Evolutionary conservation across 169 alveolate species (phyloP), one percentile per base, ranked within the genome.

Genomic region (Theileria annulata): DNA sequence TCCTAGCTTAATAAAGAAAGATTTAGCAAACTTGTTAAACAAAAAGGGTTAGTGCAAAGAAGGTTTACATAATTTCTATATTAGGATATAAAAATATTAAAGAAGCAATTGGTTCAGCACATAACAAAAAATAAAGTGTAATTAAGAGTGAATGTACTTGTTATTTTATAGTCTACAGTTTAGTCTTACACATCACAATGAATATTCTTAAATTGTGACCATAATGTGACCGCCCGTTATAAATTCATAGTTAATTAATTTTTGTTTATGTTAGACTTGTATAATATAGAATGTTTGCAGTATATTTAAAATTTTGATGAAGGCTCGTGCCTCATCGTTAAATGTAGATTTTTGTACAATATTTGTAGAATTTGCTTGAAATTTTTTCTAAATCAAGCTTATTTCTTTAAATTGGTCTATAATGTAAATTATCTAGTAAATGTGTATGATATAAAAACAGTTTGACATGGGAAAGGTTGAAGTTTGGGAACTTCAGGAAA

Each of bases 81-180:
- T 27, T 74, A 82, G 89, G 89, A 0, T 82, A 82, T 35, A 49
- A 49, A 67, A 69, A 48, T 49, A 47, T 82, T n/a, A 0, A 74
- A 17, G 86, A 82, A 42, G 89, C 89, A 3, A 23, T 82, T 3
- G 89, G 89, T 0, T 84, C 89, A 8, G 81, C 62, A 28, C 89
- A 82, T 35, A 9, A 10, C 8, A 42, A 37, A n/a, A 68, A 68
- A 35, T 48, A 33, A 68, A 5, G 21, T 35, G 62, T 21, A 0
- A 25, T 23, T 25, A 10, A 10, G 4, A 19, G 56, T 5, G 68
- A 21, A 30, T 19, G 3, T 63, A 15, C 8, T 35, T 8, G 47
- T 35, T 8, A 4, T 4, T 3, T 35, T 35, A 35, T 35, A 35
- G 13, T 8, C 3, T 35, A 35, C 3, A 35, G 8, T 8, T 35